phyloP scores from a whole-genome alignment of 768 basidiomycete species.

The Tephrocybe sp. region DNA sequence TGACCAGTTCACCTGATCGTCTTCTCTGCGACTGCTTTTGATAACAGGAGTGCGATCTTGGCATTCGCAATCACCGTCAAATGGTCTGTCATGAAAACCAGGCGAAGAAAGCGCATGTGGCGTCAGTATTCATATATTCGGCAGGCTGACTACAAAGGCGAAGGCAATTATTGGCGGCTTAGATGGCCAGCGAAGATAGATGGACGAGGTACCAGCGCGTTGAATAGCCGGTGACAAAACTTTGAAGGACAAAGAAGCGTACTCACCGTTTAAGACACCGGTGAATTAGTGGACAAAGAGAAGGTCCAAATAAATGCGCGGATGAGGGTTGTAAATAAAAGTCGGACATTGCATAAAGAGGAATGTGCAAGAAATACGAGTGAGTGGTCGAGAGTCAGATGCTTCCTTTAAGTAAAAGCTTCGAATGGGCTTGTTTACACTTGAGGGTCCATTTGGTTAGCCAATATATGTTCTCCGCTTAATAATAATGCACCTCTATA shows the following conservation, averaged over 20 bases:
- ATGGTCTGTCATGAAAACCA: neutral
- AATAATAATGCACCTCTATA: conserved; percentile 6
- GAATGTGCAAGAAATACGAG: neutral
- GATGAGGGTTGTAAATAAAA: neutral
- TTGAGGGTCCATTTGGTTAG: conserved; percentile 11
- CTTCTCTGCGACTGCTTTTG: too few species aligned
- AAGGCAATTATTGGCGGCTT: neutral
- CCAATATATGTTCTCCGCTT: conserved; percentile 11
- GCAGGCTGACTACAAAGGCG: neutral
- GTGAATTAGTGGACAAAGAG: neutral
- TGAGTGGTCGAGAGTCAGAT: neutral
- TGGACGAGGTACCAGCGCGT: neutral
- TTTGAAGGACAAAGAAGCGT: neutral
- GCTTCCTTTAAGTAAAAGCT: conserved; percentile 5
- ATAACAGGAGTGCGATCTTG: neutral
- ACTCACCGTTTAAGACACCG: conserved; percentile 4
- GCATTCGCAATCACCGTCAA: neutral
- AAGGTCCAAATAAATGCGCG: neutral
- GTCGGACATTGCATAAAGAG: neutral
- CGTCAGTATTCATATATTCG: conserved; percentile 6
- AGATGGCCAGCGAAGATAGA: neutral
- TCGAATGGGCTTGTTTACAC: conserved; percentile 9
- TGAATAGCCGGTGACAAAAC: neutral
- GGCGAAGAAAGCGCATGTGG: conserved; percentile 5
- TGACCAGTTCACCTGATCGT: neutral